Conservation (phyloP, 192 early-diverging fungal species). For the Gigaspora rosea region DNA sequence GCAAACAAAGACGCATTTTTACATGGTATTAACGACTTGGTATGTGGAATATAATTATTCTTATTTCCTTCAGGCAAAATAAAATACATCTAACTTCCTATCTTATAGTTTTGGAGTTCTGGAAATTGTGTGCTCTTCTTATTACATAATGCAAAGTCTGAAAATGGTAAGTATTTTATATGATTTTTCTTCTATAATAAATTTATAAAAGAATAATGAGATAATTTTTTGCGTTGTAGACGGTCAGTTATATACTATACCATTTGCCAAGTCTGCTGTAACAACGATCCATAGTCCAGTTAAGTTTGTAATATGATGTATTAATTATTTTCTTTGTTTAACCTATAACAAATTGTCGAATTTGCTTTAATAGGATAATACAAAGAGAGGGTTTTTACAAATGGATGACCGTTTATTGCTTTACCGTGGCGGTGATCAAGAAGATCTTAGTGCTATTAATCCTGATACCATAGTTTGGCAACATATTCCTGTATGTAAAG, state of each 20-base stretch:
- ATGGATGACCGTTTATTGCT: slow-evolving; percentile 68
- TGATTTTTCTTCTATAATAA: not conserved
- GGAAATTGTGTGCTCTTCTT: slow-evolving; percentile 70
- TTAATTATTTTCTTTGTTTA: not conserved
- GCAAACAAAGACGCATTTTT: slow-evolving; percentile 59
- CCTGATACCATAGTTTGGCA: slow-evolving; percentile 74
- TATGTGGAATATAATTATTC: slow-evolving; percentile 36
- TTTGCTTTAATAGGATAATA: slow-evolving; percentile 52
- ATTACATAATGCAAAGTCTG: slow-evolving; percentile 39
- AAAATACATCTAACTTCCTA: not conserved
- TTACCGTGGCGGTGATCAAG: slow-evolving; percentile 65
- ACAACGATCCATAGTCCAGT: slow-evolving; percentile 44
- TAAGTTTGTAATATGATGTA: slow-evolving; percentile 7
- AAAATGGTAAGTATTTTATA: slow-evolving; percentile 15
- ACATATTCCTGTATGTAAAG: slow-evolving; percentile 58
- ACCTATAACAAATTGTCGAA: not conserved
- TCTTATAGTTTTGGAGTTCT: slow-evolving; percentile 69
- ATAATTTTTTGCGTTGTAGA: slow-evolving; percentile 4
- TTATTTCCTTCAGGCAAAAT: not conserved
- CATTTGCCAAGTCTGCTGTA: slow-evolving; percentile 60
- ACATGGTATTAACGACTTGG: slow-evolving; percentile 56
- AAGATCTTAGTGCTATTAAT: slow-evolving; percentile 63
- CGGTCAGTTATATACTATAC: slow-evolving; percentile 51
- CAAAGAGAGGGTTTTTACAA: slow-evolving; percentile 58
- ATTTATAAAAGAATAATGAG: not conserved